phyloP scores from a whole-genome alignment of 495 filamentous ascomycete genomes.

The Parathielavia appendiculata region DNA sequence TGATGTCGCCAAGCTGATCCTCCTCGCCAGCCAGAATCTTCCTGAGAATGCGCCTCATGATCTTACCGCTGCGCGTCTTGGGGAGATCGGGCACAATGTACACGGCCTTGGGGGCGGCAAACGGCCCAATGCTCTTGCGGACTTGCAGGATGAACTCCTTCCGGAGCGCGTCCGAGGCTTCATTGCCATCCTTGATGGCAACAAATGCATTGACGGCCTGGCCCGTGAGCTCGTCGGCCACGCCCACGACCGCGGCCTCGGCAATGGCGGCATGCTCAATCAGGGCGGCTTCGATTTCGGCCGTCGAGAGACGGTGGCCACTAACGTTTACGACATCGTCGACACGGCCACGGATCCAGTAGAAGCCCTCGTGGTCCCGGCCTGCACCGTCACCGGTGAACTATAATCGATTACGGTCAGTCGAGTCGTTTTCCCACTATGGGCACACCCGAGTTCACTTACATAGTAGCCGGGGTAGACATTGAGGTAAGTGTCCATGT shows the following conservation, averaged over 20 bases:
- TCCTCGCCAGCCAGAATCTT: constrained; percentile 97
- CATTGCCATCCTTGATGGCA: constrained; percentile 79
- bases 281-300: constrained; percentile 94
- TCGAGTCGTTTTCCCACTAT: constrained; percentile 3
- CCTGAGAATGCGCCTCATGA: constrained; percentile 93
- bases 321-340: constrained; percentile 98
- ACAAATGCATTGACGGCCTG: constrained; percentile 98
- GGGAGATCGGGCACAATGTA: constrained; percentile 87
- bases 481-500: constrained; percentile 97
- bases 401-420: constrained; percentile 45
- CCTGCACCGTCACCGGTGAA: constrained; percentile 98
- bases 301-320: constrained; percentile 92
- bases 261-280: constrained; percentile 86
- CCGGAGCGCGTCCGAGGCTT: constrained; percentile 71
- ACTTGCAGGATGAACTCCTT: constrained; percentile 95
- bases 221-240: constrained; percentile 87
- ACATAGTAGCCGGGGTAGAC: constrained; percentile 99
- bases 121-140: constrained; percentile 93
- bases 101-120: constrained; percentile 91
- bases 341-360: constrained; percentile 98
- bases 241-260: constrained; percentile 93
- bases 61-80: constrained; percentile 96
- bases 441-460: constrained; percentile 35
- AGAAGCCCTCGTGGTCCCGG: constrained; percentile 97
- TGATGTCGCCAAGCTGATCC: constrained; percentile 88